Evolutionary conservation across 805 yeast species (phyloP), one percentile per base, ranked within the genome.

Genomic region (Torulaspora maleeae): DNA sequence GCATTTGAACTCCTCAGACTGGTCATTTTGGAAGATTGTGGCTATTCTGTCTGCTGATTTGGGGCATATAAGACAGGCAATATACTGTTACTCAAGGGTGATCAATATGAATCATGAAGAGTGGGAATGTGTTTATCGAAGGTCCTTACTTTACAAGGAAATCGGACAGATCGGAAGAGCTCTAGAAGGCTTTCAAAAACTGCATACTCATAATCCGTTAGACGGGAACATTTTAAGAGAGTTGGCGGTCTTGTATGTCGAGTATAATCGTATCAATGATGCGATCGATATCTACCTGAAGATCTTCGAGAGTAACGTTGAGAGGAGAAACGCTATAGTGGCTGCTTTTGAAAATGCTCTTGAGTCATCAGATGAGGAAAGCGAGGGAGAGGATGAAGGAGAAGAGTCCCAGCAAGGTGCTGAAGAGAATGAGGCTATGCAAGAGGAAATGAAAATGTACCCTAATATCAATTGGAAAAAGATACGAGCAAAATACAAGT

Each of bases 11-110:
- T 80, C 87, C 0, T 77, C 80, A 63, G 95, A 90, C 66, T 79
- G 80, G 56, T 81, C 74, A 22, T 79, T 86, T 51, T 87, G 96
- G 89, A 78, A 80, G 29, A 75, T 75, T 24, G 85, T 93, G 24
- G 97, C 84, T 0, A 83, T 77, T 43, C 63, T 79, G 43, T 79
- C 86, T 44, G 73, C 70, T 1, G 82, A 80, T 32, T 66, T 85
- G 53, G 86, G 86, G 0, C 86, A 82, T 55, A 68, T 72, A 1
- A 77, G 85, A 35, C 95, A 86, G 63, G 95, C 95, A 0, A 72
- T 85, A 13, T 83, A 83, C 52, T 86, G 95, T 67, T 87, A 82
- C 56, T 74, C 82, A 9, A 74, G 82, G 40, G 88, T 86, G 1
- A 74, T 83, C 16, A 61, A 75, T 32, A 71, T 74, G 11, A 70